Evolutionary conservation across 768 basidiomycete species (phyloP).

Genomic region (Wakefieldia striispora): DNA sequence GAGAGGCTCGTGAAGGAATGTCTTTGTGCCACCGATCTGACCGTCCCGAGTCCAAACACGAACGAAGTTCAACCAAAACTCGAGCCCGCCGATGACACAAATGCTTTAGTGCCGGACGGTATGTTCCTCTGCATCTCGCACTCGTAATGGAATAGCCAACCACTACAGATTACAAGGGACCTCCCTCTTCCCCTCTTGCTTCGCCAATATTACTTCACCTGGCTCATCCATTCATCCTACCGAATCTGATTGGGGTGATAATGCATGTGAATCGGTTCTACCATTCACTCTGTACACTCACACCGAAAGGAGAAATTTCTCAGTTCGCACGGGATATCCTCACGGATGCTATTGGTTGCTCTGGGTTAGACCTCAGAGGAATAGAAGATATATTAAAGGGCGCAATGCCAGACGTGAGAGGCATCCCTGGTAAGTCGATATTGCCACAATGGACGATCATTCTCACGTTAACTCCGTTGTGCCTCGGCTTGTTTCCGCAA

Average conservation of each 20-base stretch:
- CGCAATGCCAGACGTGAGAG: conserved; percentile 24
- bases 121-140: conserved; percentile 22
- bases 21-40: conserved; percentile 33
- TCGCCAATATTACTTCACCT: conserved; percentile 55
- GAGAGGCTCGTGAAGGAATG: conserved; percentile 61
- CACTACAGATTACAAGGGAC: conserved; percentile 22
- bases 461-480: background rate
- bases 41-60: conserved; percentile 10
- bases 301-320: conserved; percentile 58
- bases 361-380: conserved; percentile 58
- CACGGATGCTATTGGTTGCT: conserved; percentile 59
- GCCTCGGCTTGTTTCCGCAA: background rate
- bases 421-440: conserved; percentile 25
- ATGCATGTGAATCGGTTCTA: conserved; percentile 60
- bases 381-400: conserved; percentile 49
- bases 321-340: conserved; percentile 63
- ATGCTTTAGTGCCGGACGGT: conserved; percentile 27
- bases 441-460: background rate
- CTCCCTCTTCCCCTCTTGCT: conserved; percentile 24
- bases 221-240: conserved; percentile 58
- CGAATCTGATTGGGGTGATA: conserved; percentile 48
- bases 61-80: conserved; percentile 20
- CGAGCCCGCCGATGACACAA: conserved; percentile 27
- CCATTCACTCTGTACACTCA: conserved; percentile 47
- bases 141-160: conserved; percentile 40